phyloP scores from a whole-genome alignment of 345 rosid species.

The Camelina hispida region DNA sequence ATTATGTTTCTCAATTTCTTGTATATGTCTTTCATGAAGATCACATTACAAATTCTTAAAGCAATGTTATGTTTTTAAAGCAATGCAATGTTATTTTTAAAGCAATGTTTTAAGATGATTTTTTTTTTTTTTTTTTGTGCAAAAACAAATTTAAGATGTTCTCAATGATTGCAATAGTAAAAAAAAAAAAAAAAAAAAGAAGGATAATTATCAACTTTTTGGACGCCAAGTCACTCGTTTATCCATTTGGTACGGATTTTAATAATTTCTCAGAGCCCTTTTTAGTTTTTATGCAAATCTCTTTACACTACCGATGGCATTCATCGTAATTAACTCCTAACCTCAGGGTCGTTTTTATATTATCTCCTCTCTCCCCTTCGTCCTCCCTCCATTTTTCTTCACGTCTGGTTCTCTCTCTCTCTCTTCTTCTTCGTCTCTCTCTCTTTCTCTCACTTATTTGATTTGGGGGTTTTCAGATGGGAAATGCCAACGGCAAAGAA shows the following conservation, averaged over 20 bases:
- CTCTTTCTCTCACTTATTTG: slow-evolving; percentile 33
- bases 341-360: neutral
- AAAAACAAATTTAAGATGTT: too few relatives aligned
- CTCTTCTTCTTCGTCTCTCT: slow-evolving; percentile 1
- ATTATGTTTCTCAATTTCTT: too few relatives aligned
- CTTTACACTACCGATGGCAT: slow-evolving; percentile 30
- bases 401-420: slow-evolving; percentile 20
- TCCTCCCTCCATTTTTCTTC: slow-evolving; percentile 28
- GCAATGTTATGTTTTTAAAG: too few relatives aligned
- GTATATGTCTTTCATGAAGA: too few relatives aligned
- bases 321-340: slow-evolving; percentile 27
- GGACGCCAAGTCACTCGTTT: slow-evolving; percentile 41
- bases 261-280: slow-evolving; percentile 10
- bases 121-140: too few relatives aligned
- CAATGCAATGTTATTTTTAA: too few relatives aligned
- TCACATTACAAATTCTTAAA: too few relatives aligned
- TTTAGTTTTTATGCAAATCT: slow-evolving; percentile 10
- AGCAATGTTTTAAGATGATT: too few relatives aligned
- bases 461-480: slow-evolving; percentile 57
- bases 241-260: slow-evolving; percentile 45
- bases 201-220: slow-evolving; percentile 38
- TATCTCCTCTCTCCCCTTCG: slow-evolving; percentile 28
- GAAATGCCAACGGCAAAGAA: slow-evolving; percentile 82
- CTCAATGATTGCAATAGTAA: too few relatives aligned
- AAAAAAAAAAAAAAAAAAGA: neutral